These are phyloP conservation scores for Apophysomyces trapeziformis DNA, from an alignment of 371 early-diverging fungal species.

Conservation along the genomic window DNA sequence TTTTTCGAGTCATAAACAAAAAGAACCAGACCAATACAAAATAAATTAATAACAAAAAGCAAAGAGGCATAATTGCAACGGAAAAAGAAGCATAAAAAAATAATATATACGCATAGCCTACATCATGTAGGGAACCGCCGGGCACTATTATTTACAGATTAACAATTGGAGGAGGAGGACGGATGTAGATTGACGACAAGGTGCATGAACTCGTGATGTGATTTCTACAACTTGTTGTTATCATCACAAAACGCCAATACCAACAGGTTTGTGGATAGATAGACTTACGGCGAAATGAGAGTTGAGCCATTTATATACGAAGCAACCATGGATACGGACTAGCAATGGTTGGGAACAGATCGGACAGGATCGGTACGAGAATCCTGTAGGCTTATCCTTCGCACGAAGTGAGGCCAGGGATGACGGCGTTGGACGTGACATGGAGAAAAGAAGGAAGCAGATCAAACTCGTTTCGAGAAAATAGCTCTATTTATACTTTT, in stretches of 20 bases:
- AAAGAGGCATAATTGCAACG: constrained; percentile 2
- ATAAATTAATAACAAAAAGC: background rate
- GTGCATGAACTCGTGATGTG: constrained; percentile 5
- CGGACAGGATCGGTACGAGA: constrained; percentile 3
- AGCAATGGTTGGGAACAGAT: constrained; percentile 1
- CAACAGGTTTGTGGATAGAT: background rate
- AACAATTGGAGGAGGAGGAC: constrained; percentile 9
- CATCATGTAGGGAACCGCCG: constrained; percentile 1
- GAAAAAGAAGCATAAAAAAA: background rate
- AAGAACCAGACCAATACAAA: background rate
- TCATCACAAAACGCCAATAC: background rate
- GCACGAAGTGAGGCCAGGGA: constrained; percentile 7
- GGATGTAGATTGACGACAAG: constrained; percentile 9
- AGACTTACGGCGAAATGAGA: background rate
- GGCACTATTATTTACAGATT: background rate
- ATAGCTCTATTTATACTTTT: constrained; percentile 8
- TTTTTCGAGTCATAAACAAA: background rate
- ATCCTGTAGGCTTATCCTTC: constrained; percentile 7
- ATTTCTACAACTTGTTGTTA: background rate
- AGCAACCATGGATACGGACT: constrained; percentile 6
- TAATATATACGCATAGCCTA: constrained; percentile 8
- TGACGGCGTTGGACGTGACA: constrained; percentile 5
- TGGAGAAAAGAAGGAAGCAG: constrained; percentile 7
- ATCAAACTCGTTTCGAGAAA: constrained; percentile 5
- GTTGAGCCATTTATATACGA: constrained; percentile 6